Evolutionary conservation across 2,329 filamentous ascomycete species (phyloP).

Genomic region (Colletotrichum lentis): DNA sequence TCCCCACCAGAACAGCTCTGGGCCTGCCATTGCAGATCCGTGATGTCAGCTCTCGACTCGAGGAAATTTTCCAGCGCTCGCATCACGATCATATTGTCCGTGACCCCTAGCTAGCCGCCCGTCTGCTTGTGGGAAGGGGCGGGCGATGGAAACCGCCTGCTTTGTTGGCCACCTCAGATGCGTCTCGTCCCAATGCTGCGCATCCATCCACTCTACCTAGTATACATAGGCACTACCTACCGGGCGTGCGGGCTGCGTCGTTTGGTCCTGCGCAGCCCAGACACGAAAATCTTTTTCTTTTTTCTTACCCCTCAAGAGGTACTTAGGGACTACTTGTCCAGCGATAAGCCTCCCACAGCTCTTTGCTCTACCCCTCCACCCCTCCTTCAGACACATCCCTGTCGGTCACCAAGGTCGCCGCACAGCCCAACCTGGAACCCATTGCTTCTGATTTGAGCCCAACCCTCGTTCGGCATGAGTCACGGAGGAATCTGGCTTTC

Average conservation of each 20-base stretch:
- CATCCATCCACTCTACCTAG: background rate
- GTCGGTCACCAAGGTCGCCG: conserved; percentile 32
- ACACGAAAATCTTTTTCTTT: conserved; percentile 8
- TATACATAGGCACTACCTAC: too few relatives aligned
- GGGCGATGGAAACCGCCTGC: conserved; percentile 12
- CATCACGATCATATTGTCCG: conserved; percentile 18
- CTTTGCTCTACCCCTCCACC: conserved; percentile 33
- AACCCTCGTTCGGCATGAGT: conserved; percentile 37
- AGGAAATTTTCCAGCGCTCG: background rate
- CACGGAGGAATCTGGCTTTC: conserved; percentile 27
- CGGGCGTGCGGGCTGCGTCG: too few relatives aligned
- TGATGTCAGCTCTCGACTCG: conserved; percentile 33
- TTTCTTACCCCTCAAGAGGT: background rate
- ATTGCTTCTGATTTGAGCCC: conserved; percentile 30
- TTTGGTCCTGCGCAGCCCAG: conserved; percentile 5
- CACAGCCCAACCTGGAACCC: conserved; percentile 37
- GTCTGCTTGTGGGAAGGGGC: conserved; percentile 16
- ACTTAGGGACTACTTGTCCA: conserved; percentile 21
- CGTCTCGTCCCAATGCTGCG: conserved; percentile 2
- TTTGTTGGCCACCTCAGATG: conserved; percentile 23
- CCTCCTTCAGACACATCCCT: conserved; percentile 27
- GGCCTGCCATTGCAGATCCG: conserved; percentile 24
- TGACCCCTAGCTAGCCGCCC: conserved; percentile 19
- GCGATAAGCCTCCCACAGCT: conserved; percentile 31
- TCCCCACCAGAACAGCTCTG: conserved; percentile 10